These are phyloP conservation scores for Cyphellophora europaea DNA, from an alignment of 2,329 filamentous ascomycete species.

Conservation along the genomic window DNA sequence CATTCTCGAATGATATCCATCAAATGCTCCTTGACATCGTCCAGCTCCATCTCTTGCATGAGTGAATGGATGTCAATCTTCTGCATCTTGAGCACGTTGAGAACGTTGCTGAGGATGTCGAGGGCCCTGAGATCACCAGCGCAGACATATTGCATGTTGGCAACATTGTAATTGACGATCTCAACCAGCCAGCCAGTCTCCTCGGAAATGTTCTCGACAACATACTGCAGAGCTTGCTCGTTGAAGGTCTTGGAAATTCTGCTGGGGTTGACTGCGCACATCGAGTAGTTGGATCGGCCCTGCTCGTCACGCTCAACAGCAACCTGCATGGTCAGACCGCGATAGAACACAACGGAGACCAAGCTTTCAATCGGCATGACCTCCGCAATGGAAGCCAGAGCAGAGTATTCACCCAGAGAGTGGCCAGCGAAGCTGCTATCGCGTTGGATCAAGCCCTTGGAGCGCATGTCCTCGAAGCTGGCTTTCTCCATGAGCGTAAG, in stretches of 20 bases:
- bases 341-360: constrained; percentile 98
- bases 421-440: constrained; percentile 98
- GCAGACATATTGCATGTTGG: constrained; percentile 61
- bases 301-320: constrained; percentile 90
- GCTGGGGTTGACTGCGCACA: constrained; percentile 98
- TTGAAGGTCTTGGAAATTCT: constrained; percentile 98
- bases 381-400: constrained; percentile 87
- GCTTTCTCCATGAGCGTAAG: constrained; percentile 99
- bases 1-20: constrained; percentile 85
- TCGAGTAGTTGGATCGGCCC: constrained; percentile 95
- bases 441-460: constrained; percentile 88
- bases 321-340: constrained; percentile 97
- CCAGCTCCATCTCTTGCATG: constrained; percentile 74
- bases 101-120: constrained; percentile 63
- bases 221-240: constrained; percentile 91
- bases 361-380: constrained; percentile 99
- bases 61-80: constrained; percentile 95
- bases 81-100: constrained; percentile 92
- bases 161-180: constrained; percentile 91
- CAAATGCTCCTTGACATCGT: constrained; percentile 83
- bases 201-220: constrained; percentile 90
- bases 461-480: constrained; percentile 97
- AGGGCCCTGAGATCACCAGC: constrained; percentile 58
- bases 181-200: constrained; percentile 92
- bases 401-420: constrained; percentile 96